Percentiles rank a stretch among this genome's conserved stretches.
These are phyloP conservation scores for Pseudozyma thailandica DNA, from an alignment of 1,284 basidiomycete species.

Conservation along the genomic window DNA sequence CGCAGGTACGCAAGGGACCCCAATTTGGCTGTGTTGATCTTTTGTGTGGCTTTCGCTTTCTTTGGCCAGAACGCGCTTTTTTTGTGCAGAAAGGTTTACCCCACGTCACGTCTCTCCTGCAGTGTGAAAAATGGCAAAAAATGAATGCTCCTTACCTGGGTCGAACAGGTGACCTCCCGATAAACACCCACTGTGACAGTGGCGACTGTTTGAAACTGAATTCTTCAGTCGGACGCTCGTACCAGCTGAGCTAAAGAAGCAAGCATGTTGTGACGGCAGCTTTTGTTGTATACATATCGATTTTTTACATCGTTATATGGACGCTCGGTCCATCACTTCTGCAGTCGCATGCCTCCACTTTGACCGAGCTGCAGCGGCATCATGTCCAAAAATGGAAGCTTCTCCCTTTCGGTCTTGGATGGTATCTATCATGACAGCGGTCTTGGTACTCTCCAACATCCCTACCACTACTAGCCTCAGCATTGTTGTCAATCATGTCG, in stretches of 20 bases:
- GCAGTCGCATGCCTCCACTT: slow-evolving; percentile 10
- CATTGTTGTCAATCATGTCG: slow-evolving; percentile 11
- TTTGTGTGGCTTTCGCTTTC: too few species aligned
- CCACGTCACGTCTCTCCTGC: too few species aligned
- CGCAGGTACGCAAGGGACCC: slow-evolving; percentile 3
- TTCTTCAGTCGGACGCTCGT: slow-evolving; percentile 59
- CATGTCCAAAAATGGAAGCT: neutral
- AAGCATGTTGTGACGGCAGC: rapidly evolving
- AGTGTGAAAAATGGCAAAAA: slow-evolving; percentile 12
- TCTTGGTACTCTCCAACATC: neutral
- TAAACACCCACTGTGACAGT: slow-evolving; percentile 19
- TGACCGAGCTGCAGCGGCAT: neutral
- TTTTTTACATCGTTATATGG: neutral
- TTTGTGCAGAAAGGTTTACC: too few species aligned
- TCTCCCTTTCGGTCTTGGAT: neutral
- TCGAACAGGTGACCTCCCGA: slow-evolving; percentile 54
- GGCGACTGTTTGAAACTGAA: slow-evolving; percentile 35
- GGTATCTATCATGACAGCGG: too few species aligned
- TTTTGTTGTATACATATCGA: neutral
- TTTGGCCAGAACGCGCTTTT: neutral
- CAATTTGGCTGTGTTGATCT: slow-evolving; percentile 1
- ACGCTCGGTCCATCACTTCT: neutral
- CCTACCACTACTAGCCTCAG: neutral
- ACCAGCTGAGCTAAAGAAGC: slow-evolving; percentile 58
- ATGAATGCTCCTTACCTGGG: slow-evolving; percentile 48